Conservation (phyloP, 208 protist genomes). For the Leishmania martiniquensis region DNA sequence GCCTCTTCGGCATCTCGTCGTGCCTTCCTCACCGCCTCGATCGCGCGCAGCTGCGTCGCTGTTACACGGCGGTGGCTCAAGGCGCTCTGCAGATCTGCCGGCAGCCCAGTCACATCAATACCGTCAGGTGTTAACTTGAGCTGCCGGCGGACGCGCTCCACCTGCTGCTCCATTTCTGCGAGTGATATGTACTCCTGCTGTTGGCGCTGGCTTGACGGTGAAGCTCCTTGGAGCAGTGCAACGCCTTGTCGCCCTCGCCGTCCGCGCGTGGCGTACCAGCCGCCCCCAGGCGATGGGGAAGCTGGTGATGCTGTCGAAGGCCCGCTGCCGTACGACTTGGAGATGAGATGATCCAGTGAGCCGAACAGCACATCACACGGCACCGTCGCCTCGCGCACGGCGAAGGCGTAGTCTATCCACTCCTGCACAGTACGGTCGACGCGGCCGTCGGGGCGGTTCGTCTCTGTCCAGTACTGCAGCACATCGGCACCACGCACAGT, state of each 20-base stretch:
- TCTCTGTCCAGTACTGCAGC: constrained; percentile 79
- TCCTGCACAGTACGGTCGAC: constrained; percentile 57
- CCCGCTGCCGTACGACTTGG: neutral
- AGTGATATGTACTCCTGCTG: constrained; percentile 48
- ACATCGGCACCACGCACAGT: constrained; percentile 62
- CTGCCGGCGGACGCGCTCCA: constrained; percentile 50
- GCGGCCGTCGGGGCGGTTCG: constrained; percentile 64
- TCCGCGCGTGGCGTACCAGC: neutral
- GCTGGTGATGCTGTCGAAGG: neutral
- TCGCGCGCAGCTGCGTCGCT: constrained; percentile 54
- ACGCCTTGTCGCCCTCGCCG: neutral
- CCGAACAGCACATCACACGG: constrained; percentile 79
- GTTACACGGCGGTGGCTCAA: constrained; percentile 73
- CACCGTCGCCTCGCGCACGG: constrained; percentile 40
- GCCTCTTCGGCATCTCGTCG: constrained; percentile 28
- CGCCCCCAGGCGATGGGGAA: neutral
- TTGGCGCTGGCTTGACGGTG: neutral
- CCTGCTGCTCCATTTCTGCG: constrained; percentile 67
- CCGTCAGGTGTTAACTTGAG: constrained; percentile 65
- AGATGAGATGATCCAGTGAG: constrained; percentile 58
- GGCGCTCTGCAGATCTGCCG: constrained; percentile 57
- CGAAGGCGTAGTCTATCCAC: constrained; percentile 73
- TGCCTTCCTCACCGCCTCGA: constrained; percentile 42
- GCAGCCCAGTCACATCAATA: constrained; percentile 83
- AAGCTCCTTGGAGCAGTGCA: neutral